Base-by-base conservation (phyloP, 495 filamentous ascomycete genomes). In the Talaromyces proteolyticus region DNA sequence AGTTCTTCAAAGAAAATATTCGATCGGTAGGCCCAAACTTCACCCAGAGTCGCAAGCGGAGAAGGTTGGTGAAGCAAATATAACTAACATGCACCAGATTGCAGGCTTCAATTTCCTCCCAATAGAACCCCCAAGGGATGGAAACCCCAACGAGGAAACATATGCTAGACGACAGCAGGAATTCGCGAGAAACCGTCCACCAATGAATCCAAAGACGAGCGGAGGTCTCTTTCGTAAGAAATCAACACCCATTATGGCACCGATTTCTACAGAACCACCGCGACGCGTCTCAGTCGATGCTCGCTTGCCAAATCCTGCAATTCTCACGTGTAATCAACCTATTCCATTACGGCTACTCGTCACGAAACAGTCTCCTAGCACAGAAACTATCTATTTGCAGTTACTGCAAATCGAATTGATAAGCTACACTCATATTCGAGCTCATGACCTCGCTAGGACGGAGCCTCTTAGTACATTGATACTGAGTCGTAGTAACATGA, bases 1-100 rank as follows among this genome's bases (percentile, higher is more conserved):
- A 86, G 19, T 78, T 94, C 53, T 92, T 89, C 64, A 87, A 88
- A 59, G 89, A 92, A 65, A 96, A 95, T 57, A 85, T 87, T 64
- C 73, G 90, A 55, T 65, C 73, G 26, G 78, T 84, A 65, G 39
- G 78, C 24, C n/a, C n/a, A n/a, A n/a, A n/a, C n/a, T n/a, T n/a
- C n/a, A n/a, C n/a, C n/a, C n/a, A n/a, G n/a, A n/a, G n/a, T n/a
- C n/a, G n/a, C n/a, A n/a, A n/a, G n/a, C n/a, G n/a, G n/a, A n/a
- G n/a, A n/a, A n/a, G n/a, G n/a, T n/a, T n/a, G n/a, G n/a, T n/a
- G n/a, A n/a, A n/a, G n/a, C n/a, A n/a, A n/a, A n/a, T n/a, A n/a
- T n/a, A n/a, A n/a, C n/a, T n/a, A n/a, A n/a, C n/a, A 14, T 49
- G 36, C 19, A 16, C 0, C 50, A 86, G 82, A 62, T 74, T 46